Base-by-base conservation (phyloP, 257 asterid species). In the Nicotiana noctiflora region DNA sequence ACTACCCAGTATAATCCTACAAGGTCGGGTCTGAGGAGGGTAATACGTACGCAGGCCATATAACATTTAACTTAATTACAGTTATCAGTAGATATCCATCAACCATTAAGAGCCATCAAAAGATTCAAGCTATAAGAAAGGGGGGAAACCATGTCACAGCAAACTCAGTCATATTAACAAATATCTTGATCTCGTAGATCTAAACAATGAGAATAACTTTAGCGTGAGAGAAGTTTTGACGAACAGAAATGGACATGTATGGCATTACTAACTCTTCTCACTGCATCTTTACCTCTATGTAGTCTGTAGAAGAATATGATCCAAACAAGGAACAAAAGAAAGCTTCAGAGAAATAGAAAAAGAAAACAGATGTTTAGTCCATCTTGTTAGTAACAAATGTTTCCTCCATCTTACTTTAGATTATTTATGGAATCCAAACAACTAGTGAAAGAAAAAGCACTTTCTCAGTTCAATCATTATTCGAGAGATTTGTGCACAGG, bases 301-400 rank as follows among this genome's bases (percentile, higher is more conserved):
- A 72, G 49, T 46, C 23, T 72, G 40, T 18, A 44, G 34, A 70
- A 21, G 77, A 44, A 21, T 60, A 13, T 8, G 78, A 46, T 15
- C 44, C 78, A 49, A 72, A 56, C 60, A 72, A 72, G 78, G 68
- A 77, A 79, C 59, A 78, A 59, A 44, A 78, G 70, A 34, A 78
- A 57, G 67, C 56, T 59, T 17, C 31, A 78, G 23, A 78, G 31
- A 78, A 59, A 60, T 32, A 56, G 55, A 53, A 12, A 25, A 77
- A 2, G 11, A 57, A 11, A 77, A 57, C 31, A 11, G 34, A 44
- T 21, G 37, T 40, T 70, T 31, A 19, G 34, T 21, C 77, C 4
- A 60, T 60, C 31, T 70, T 70, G 9, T 46, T 46, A 72, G 25
- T n/a, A 23, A 46, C 23, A 3, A 13, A 46, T 46, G 78, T 72